Evolutionary conservation across 176 grass and related monocot species (phyloP).

Genomic region (Guadua angustifolia): DNA sequence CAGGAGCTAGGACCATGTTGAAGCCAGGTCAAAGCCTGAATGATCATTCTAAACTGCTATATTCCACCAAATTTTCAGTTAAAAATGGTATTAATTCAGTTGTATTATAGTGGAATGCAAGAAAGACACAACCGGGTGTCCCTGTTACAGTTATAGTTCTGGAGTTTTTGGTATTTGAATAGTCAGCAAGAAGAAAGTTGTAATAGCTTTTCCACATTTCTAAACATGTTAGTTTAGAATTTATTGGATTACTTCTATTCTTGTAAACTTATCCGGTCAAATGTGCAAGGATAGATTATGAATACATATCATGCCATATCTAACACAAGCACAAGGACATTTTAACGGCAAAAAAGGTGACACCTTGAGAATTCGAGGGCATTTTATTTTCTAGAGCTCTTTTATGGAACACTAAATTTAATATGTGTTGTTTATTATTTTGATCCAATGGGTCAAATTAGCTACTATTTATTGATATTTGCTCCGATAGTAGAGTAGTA

Average conservation of each 20-base stretch:
- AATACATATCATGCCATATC: conserved; percentile 32
- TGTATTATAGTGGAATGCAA: conserved; percentile 54
- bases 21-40: conserved; percentile 55
- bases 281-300: conserved; percentile 29
- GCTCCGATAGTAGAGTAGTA: too few species aligned
- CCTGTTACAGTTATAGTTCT: conserved; percentile 27
- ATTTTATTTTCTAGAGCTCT: conserved; percentile 9
- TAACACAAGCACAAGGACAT: conserved; percentile 5
- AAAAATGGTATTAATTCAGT: conserved; percentile 43
- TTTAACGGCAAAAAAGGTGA: conserved; percentile 29
- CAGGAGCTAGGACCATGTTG: conserved; percentile 57
- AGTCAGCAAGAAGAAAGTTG: conserved; percentile 17
- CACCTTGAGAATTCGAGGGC: neutral
- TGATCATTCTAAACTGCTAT: conserved; percentile 49
- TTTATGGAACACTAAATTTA: too few species aligned
- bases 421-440: too few species aligned
- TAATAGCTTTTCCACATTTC: conserved; percentile 23
- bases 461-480: too few species aligned
- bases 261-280: conserved; percentile 32
- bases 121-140: conserved; percentile 47
- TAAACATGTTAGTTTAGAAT: conserved; percentile 40
- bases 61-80: conserved; percentile 48
- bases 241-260: conserved; percentile 32
- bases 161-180: conserved; percentile 26
- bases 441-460: too few species aligned